Evolutionary conservation across 129 eudicot genomes (phyloP), one percentile per base, ranked within the genome.

Genomic region (Ambrosia trifida): DNA sequence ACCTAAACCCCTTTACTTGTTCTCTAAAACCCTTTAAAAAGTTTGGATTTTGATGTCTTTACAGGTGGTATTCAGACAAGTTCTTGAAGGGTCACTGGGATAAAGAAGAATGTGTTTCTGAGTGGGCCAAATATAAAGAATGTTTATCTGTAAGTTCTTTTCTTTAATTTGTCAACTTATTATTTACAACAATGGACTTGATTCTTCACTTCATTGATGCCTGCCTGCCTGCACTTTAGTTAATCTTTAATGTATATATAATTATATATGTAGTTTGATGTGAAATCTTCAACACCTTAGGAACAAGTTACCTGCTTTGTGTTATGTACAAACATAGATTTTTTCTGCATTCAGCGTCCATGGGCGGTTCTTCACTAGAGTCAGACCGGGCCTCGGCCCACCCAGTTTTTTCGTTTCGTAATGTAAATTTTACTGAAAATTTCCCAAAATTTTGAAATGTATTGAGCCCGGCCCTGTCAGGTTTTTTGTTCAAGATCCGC

Each of bases 1-100:
- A 19, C 38, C 11, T 65, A 56, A 47, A 45, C 11, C 32, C 44
- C 35, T 40, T 46, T 2, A 2, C 3, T 53, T 19, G 35, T 50
- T 59, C 10, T 6, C 14, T 60, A 65, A 49, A 67, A 13, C 76
- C 72, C 70, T 74, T 64, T 13, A 56, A 59, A 40, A 33, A 28
- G 14, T 65, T 0, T 59, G 66, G n/a, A 24, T 20, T 47, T 49
- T 66, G 3, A 57, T 30, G 57, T 64, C 31, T 67, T 1, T 76
- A 19, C 70, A 94, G 99, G 82, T 90, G 99, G 99, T 94, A 94
- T 73, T 80, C 96, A 0, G 99, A 94, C 67, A 87, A 94, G 77
- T 94, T 87, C 66, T 81, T 94, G 86, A 94, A 87, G 82, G 99
- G 99, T 56, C 85, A 82, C 60, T 90, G 94, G 94, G 86, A 94